phyloP scores from a whole-genome alignment of 331 rosid species.

The Arachis monticola region DNA sequence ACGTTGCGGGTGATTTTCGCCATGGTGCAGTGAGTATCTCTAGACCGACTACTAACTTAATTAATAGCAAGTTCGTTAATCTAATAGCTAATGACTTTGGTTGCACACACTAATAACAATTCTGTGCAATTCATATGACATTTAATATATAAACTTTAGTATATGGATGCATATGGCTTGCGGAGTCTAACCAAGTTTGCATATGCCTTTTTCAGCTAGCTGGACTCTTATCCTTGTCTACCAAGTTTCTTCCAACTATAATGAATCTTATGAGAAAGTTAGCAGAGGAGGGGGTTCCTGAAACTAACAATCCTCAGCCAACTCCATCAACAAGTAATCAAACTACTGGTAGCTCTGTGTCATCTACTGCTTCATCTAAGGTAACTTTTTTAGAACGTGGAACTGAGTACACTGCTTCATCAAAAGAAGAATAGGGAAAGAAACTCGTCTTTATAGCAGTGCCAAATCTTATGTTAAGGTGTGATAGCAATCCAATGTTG shows the following conservation, averaged over 20 bases:
- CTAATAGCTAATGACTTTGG: too few species aligned
- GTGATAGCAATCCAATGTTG: conserved; percentile 16
- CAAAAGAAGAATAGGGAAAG: conserved; percentile 59
- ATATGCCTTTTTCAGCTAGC: conserved; percentile 64
- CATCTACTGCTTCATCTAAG: conserved; percentile 67
- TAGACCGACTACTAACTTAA: background rate
- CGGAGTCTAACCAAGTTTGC: background rate
- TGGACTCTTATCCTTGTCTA: conserved; percentile 72
- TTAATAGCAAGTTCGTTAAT: too few species aligned
- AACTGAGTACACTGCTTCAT: conserved; percentile 45
- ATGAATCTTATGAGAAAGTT: conserved; percentile 73
- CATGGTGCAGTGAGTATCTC: conserved; percentile 75
- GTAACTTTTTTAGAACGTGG: conserved; percentile 44
- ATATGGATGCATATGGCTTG: background rate
- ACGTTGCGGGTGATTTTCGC: conserved; percentile 65
- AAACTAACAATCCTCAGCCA: conserved; percentile 47
- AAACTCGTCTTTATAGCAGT: conserved; percentile 3
- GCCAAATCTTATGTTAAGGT: conserved; percentile 35
- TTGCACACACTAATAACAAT: background rate
- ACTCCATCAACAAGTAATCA: conserved; percentile 41
- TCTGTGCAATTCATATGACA: background rate
- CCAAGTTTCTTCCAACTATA: conserved; percentile 70
- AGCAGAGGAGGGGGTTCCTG: conserved; percentile 75
- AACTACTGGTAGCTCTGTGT: conserved; percentile 38
- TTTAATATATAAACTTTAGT: background rate